Conservation (phyloP, 2,329 filamentous ascomycete genomes). For the Exophiala oligosperma region DNA sequence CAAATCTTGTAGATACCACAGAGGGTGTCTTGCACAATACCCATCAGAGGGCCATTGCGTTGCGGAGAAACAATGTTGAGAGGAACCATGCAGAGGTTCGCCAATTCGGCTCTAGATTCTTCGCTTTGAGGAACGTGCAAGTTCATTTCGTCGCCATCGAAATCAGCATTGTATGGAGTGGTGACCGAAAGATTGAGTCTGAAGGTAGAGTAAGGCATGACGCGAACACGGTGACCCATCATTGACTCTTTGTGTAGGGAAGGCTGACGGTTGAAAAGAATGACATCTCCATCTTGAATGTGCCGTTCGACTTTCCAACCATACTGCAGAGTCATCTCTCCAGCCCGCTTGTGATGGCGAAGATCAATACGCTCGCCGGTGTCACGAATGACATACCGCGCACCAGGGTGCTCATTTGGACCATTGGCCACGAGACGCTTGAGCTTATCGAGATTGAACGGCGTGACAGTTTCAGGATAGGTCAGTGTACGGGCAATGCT, state of each 20-base stretch:
- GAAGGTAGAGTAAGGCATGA: constrained; percentile 99
- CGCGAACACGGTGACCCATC: constrained; percentile 97
- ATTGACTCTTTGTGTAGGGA: constrained; percentile 99
- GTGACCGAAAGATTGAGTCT: constrained; percentile 96
- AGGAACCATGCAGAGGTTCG: constrained; percentile 94
- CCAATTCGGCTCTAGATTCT: constrained; percentile 92
- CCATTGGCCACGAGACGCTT: constrained; percentile 89
- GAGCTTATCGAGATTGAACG: constrained; percentile 94
- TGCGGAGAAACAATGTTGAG: constrained; percentile 98
- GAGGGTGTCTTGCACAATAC: constrained; percentile 97
- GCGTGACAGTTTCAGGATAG: constrained; percentile 95
- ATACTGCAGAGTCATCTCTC: constrained; percentile 84
- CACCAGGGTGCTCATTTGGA: constrained; percentile 91
- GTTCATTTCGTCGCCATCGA: constrained; percentile 99
- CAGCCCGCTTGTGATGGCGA: constrained; percentile 84
- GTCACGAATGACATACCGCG: constrained; percentile 91
- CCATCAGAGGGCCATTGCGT: constrained; percentile 95
- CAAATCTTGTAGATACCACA: constrained; percentile 97
- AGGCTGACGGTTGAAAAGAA: constrained; percentile 99
- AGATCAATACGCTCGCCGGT: constrained; percentile 94
- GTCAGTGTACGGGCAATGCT: constrained; percentile 92
- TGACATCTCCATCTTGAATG: constrained; percentile 92
- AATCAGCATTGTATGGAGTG: constrained; percentile 99
- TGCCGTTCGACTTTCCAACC: constrained; percentile 99
- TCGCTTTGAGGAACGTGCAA: constrained; percentile 98